phyloP scores from a whole-genome alignment of 305 asterid species.

The Fraxinus latifolia region DNA sequence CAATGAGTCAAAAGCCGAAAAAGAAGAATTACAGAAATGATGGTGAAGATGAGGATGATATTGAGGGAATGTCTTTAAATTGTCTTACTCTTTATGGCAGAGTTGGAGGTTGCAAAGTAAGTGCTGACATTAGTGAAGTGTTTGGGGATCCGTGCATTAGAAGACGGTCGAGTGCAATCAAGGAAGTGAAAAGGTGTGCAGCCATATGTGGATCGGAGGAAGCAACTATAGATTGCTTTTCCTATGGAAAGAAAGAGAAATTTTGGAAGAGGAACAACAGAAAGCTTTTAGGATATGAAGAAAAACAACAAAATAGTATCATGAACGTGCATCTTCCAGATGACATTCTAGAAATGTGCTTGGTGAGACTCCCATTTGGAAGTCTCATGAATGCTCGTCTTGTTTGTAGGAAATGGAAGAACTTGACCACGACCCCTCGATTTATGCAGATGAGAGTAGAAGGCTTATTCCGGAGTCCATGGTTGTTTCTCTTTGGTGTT shows the following conservation, averaged over 20 bases:
- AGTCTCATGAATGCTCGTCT: slow-evolving; percentile 82
- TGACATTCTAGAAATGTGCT: slow-evolving; percentile 81
- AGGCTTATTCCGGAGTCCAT: slow-evolving; percentile 59
- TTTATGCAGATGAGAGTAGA: slow-evolving; percentile 76
- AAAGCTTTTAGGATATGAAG: slow-evolving; percentile 39
- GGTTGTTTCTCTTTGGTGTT: slow-evolving; percentile 81
- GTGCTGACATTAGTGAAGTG: slow-evolving; percentile 71
- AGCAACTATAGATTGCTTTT: slow-evolving; percentile 63
- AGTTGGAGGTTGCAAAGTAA: slow-evolving; percentile 91
- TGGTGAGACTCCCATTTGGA: slow-evolving; percentile 72
- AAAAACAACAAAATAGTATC: slow-evolving; percentile 34
- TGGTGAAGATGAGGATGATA: slow-evolving; percentile 52
- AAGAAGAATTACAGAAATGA: slow-evolving; percentile 48
- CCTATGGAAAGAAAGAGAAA: slow-evolving; percentile 61
- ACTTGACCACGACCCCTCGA: slow-evolving; percentile 54
- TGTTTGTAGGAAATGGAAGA: slow-evolving; percentile 88
- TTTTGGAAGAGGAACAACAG: slow-evolving; percentile 58
- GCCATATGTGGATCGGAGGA: slow-evolving; percentile 50
- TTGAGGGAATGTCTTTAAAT: slow-evolving; percentile 53
- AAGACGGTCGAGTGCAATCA: slow-evolving; percentile 67
- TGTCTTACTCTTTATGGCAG: slow-evolving; percentile 70
- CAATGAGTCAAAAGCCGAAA: slow-evolving; percentile 68
- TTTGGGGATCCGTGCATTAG: slow-evolving; percentile 47
- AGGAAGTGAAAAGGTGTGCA: slow-evolving; percentile 50
- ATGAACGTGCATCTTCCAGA: slow-evolving; percentile 69